Base-by-base conservation (phyloP, 345 rosid genomes). In the Aurinia saxatilis region DNA sequence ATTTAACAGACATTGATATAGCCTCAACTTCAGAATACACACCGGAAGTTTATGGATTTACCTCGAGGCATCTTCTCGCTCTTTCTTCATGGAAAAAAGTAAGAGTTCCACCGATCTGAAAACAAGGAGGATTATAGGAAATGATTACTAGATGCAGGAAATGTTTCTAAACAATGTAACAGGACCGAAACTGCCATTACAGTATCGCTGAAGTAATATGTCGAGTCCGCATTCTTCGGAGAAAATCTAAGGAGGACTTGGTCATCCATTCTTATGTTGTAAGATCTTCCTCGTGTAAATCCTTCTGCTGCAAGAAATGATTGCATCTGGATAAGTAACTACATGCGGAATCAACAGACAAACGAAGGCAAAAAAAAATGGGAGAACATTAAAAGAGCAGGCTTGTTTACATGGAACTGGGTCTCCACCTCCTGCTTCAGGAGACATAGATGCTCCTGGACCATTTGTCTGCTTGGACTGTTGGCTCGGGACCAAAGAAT, bases 71-170 rank as follows among this genome's bases (percentile, higher is more conserved):
- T 78, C 97, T 85, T 76, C 85, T 81, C 17, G 85, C 74, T 64
- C 95, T 84, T 71, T 78, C 93, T 78, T 85, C 96, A 50, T 86
- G 96, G 71, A 93, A 93, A 77, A 93, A 87, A 2, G 90, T 93
- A 44, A 93, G 87, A 72, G 99, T 93, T 60, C 97, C 96, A 45
- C 99, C 99, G 29, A 93, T 93, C 99, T 93, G 82, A 46, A 63
- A 73, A 33, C 12, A 51, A 14, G 47, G 54, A 56, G 23, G 68
- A 62, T 31, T 58, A 16, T 53, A 18, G 33, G 46, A 71, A 71
- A 67, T 48, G 11, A 47, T 50, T 29, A 63, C 15, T 48, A 46
- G 19, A 58, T 33, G 47, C 42, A 23, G 39, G 42, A 18, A 48
- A 13, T 42, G 59, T 66, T 33, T 17, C 16, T 14, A 6, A 50